Percentiles rank a stretch among this genome's conserved stretches.
These are phyloP conservation scores for Mrakia frigida DNA, from an alignment of 768 basidiomycete genomes.

Conservation along the genomic window DNA sequence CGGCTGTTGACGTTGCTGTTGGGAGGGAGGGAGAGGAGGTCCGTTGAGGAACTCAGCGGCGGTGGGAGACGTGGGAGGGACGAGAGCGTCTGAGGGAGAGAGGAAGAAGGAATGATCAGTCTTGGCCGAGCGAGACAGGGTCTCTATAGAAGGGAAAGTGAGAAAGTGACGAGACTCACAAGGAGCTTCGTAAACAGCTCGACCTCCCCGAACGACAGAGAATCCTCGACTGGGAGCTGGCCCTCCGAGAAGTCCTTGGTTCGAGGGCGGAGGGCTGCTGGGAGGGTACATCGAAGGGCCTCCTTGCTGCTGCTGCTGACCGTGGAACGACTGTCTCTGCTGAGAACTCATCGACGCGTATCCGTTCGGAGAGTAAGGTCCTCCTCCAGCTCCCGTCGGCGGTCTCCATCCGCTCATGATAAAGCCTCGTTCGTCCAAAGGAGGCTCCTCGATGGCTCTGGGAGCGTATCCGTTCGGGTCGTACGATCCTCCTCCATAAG, in stretches of 20 bases:
- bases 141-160: neutral
- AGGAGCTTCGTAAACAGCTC: conserved; percentile 76
- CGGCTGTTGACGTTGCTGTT: neutral
- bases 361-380: neutral
- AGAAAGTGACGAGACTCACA: conserved; percentile 53
- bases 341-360: neutral
- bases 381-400: conserved; percentile 4
- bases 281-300: conserved; percentile 18
- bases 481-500: neutral
- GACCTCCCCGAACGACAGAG: conserved; percentile 78
- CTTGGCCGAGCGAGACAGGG: neutral
- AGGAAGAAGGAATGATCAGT: neutral
- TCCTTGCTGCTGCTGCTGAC: conserved; percentile 31
- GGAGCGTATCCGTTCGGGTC: conserved; percentile 33
- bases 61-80: neutral
- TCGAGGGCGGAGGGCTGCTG: neutral
- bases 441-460: conserved; percentile 33
- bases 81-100: neutral
- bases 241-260: neutral
- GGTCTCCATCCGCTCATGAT: conserved; percentile 96
- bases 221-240: conserved; percentile 57
- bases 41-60: neutral
- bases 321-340: conserved; percentile 26
- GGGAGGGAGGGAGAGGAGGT: neutral
- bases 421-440: conserved; percentile 74